A percentile compares a stretch with the other conserved stretches of the same genome.
Conservation (phyloP, 116 monocot genomes). For the Phalaenopsis hybrid region DNA sequence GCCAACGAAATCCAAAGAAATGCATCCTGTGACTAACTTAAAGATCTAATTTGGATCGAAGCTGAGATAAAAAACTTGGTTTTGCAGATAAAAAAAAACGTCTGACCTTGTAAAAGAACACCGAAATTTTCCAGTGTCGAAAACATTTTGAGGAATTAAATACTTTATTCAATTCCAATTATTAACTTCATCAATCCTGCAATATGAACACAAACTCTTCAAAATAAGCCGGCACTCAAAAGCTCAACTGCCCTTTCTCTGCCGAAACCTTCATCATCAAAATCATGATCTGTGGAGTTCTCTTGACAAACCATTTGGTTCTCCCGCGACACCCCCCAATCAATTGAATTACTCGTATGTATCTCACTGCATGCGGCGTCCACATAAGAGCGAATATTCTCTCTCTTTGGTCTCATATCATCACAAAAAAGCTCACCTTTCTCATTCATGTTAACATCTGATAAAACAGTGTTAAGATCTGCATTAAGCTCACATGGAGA, state of each 20-base stretch:
- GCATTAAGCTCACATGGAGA: constrained; percentile 41
- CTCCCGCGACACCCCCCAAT: constrained; percentile 37
- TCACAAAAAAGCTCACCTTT: constrained; percentile 28
- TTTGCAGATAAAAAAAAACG: neutral
- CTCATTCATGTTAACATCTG: constrained; percentile 10
- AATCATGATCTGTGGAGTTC: constrained; percentile 60
- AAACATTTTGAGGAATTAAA: neutral
- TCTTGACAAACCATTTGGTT: constrained; percentile 49
- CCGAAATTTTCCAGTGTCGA: neutral
- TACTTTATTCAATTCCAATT: neutral
- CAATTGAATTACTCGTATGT: constrained; percentile 19
- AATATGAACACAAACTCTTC: constrained; percentile 6
- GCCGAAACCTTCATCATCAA: constrained; percentile 53
- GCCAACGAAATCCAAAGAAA: too few relatives aligned
- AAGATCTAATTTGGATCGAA: too few relatives aligned
- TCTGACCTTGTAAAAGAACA: neutral
- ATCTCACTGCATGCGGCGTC: constrained; percentile 11
- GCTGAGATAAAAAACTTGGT: neutral
- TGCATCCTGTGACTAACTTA: too few relatives aligned
- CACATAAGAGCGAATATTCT: constrained; percentile 19
- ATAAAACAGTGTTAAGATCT: constrained; percentile 36
- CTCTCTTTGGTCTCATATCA: constrained; percentile 31
- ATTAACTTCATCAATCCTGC: neutral
- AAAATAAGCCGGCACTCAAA: constrained; percentile 27
- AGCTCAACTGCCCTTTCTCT: constrained; percentile 35